Evolutionary conservation across 257 asterid genomes (phyloP), one percentile per base, ranked within the genome.

Genomic region (Plantago ovata): DNA sequence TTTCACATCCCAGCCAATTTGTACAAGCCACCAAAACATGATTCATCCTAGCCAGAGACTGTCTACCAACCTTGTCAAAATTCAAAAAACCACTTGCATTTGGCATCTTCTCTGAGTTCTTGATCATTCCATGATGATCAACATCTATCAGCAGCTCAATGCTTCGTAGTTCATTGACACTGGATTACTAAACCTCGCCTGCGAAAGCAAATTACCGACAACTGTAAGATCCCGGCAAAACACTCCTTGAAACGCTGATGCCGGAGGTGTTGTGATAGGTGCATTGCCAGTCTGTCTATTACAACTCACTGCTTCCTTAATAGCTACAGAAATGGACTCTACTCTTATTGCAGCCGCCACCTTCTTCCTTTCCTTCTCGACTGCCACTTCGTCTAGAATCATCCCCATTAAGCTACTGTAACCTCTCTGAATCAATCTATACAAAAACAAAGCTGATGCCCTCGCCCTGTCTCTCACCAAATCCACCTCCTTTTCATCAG

Each of bases 401-500:
- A 79, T 61, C 0, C 75, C 18, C 94, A 81, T 87, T 56, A 92
- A 52, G 42, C 67, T 70, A 0, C 83, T 73, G 36, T 87, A 77
- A 2, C 98, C 96, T 69, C 81, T 92, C 79, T 92, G 98, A 64
- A 87, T 84, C 94, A 88, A 71, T 65, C 98, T 85, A 56, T 83
- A 92, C 67, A 92, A 75, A 69, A 88, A 49, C 39, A 92, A 62
- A 1, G 95, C 70, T 2, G 98, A 87, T 87, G 88, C 78, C 56
- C 54, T 83, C 0, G 95, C 89, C 2, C 87, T 77, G 62, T 92
- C 96, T 48, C 92, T 69, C 2, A 84, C 80, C 0, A 94, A 87
- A 22, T 88, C 96, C 10, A 72, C 54, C 0, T 87, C 95, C 18
- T 75, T 64, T 20, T 85, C 96, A 21, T 92, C 94, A 0, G 85